Conservation (phyloP, 75 land plant genomes). For the Isoetes taiwanensis region DNA sequence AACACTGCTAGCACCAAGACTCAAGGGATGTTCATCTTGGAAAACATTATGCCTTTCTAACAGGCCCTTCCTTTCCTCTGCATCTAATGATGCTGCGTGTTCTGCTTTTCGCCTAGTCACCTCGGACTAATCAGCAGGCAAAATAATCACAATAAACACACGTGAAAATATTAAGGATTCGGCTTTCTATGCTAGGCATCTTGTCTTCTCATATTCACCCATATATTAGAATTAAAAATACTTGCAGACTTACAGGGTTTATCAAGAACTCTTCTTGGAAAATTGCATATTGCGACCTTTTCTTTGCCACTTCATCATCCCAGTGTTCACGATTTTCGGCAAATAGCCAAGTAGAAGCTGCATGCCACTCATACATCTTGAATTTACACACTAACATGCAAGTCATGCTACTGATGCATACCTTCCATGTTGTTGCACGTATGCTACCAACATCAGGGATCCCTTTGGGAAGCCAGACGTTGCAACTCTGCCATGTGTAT, state of each 20-base stretch:
- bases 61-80: conserved; percentile 21
- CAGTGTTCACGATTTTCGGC: conserved; percentile 58
- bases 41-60: conserved; percentile 55
- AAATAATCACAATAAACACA: too few species aligned
- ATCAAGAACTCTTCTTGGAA: conserved; percentile 76
- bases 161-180: too few species aligned
- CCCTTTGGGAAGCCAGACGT: conserved; percentile 71
- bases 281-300: conserved; percentile 59
- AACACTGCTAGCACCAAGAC: conserved; percentile 73
- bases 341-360: conserved; percentile 80
- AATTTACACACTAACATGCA: too few species aligned
- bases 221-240: too few species aligned
- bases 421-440: conserved; percentile 88
- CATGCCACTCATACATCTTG: too few species aligned
- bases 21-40: conserved; percentile 89
- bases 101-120: conserved; percentile 31
- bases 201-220: too few species aligned
- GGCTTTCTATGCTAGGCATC: too few species aligned
- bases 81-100: conserved; percentile 13
- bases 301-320: conserved; percentile 61
- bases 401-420: too few species aligned
- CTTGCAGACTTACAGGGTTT: conserved; percentile 60
- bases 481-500: conserved; percentile 64
- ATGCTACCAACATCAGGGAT: conserved; percentile 72
- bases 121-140: too few species aligned